A percentile compares a stretch with the other conserved stretches of the same genome.
Conservation (phyloP, 176 grass and related monocot species). For the Otatea glauca region DNA sequence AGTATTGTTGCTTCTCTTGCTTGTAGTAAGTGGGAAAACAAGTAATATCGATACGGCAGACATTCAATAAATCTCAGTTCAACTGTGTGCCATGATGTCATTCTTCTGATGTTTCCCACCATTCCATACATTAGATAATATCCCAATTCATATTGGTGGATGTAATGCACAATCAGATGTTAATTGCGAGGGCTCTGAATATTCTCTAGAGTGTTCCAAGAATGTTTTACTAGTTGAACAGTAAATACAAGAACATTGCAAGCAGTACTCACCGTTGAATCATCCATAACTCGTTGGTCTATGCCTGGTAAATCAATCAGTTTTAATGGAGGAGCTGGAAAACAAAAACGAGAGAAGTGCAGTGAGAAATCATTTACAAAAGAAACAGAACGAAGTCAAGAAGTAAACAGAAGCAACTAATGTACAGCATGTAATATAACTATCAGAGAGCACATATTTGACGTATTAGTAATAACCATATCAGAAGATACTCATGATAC, state of each 20-base stretch:
- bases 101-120: neutral
- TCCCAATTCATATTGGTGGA: neutral
- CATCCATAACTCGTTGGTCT: conserved; percentile 89
- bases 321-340: conserved; percentile 92
- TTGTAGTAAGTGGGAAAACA: neutral
- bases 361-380: conserved; percentile 30
- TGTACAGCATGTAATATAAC: neutral
- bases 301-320: conserved; percentile 97
- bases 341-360: conserved; percentile 7
- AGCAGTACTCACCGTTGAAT: conserved; percentile 69
- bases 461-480: conserved; percentile 15
- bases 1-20: neutral
- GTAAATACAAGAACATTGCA: conserved; percentile 6
- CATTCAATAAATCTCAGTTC: conserved; percentile 12
- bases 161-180: neutral
- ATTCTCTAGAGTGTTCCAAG: neutral
- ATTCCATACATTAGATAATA: conserved; percentile 28
- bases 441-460: neutral
- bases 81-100: neutral
- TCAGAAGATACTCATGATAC: neutral
- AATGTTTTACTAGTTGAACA: neutral
- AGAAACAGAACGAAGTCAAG: neutral
- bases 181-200: neutral
- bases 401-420: conserved; percentile 15
- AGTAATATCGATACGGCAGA: neutral